Base-by-base conservation (phyloP, 1,284 basidiomycete genomes). In the Heterobasidion annosum region DNA sequence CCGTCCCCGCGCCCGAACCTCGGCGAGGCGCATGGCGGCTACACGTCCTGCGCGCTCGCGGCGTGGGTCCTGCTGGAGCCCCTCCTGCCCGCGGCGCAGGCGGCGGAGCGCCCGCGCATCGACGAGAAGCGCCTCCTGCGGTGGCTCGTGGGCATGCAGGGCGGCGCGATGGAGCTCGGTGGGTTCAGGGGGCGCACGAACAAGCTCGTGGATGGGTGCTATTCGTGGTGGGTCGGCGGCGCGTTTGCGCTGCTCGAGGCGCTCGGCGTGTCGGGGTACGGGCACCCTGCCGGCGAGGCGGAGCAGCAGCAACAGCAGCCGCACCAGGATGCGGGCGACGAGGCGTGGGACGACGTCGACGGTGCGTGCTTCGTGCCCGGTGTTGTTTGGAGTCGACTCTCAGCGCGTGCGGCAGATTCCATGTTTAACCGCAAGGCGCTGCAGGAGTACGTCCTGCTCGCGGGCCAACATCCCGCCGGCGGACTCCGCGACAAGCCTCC, bases 151-250 rank as follows among this genome's bases (percentile, higher is more conserved):
- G 76, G 86, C 50, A 89, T 97, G 85, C 97, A 99, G 67, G 94
- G 93, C 0, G 69, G 64, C 0, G 83, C 85, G 32, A 78, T 81
- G 32, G 96, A 99, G 64, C 77, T 93, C 2, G 95, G 94, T 2
- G 97, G 96, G 0, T 98, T 99, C 71, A 81, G 82, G 48, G 97
- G 97, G 0, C 77, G 97, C 46, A 93, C 92, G 56, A 99, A 99
- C 69, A 99, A 99, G 70, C 81, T 99, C 12, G 96, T 99, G 0
- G 97, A 99, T 65, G 97, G 96, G 2, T 99, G 97, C 70, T 99
- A 99, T 69, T 87, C 91, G 34, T 99, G 97, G 97, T 99, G 94
- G 90, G 91, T 95, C 33, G 96, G 91, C 2, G 95, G 95, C 0
- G 80, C 88, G n/a, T 91, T 97, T 65, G 78, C 82, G 0, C 72